Conservation (phyloP, 2,329 filamentous ascomycete genomes). For the Apiospora kogelbergensis region DNA sequence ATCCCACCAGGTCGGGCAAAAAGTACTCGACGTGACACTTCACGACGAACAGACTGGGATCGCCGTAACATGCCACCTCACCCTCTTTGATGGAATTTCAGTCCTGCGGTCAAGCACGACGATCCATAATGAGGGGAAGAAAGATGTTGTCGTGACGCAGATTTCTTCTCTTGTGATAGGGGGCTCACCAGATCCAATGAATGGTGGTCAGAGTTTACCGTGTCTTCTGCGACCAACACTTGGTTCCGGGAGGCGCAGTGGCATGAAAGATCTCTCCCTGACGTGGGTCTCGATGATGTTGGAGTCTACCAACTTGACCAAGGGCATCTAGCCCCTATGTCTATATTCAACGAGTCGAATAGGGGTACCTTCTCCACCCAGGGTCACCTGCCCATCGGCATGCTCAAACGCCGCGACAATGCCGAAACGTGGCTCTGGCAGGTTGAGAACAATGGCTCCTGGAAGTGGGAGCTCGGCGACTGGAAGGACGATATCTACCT, state of each 20-base stretch:
- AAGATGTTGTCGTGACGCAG: background rate
- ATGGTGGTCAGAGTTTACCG: background rate
- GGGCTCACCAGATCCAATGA: background rate
- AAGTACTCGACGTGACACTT: background rate
- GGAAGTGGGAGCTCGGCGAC: background rate
- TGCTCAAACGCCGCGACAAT: background rate
- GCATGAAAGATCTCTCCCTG: background rate
- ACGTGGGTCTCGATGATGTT: background rate
- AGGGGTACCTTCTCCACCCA: background rate
- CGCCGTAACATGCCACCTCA: background rate
- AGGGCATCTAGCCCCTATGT: background rate
- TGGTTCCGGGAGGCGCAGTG: background rate
- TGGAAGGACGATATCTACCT: background rate
- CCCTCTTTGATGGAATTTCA: background rate
- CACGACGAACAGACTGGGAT: background rate
- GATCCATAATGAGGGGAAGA: background rate
- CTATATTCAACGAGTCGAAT: background rate
- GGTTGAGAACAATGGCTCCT: background rate
- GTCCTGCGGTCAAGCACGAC: background rate
- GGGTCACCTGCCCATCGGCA: background rate
- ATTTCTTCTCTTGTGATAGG: background rate
- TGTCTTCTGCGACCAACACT: background rate
- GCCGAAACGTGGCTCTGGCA: background rate
- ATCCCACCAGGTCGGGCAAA: background rate
- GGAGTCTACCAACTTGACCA: background rate